Base-by-base conservation (phyloP, 1,139 yeast genomes). In the Kurtzmaniella quercitrusa region DNA sequence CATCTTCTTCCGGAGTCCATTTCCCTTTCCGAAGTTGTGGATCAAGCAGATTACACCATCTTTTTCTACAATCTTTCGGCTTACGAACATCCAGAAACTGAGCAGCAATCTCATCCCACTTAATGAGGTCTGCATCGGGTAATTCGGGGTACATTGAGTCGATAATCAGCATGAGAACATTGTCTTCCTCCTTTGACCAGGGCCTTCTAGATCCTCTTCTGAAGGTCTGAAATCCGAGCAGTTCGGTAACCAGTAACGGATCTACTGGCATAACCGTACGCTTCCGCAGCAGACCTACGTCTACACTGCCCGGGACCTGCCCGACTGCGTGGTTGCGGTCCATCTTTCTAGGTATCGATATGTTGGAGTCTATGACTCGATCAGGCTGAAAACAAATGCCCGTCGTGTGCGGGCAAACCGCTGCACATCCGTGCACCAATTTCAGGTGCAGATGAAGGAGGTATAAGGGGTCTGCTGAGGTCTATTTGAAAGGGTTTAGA, bases 1-100 rank as follows among this genome's bases (percentile, higher is more conserved):
- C 75, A 63, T 91, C 97, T 61, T 91, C 98, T 42, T 77, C 85
- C n/a, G 73, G 63, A 0, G 95, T 86, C 98, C 98, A 91, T 56
- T 81, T 79, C 1, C 98, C 98, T 52, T 87, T 85, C 46, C 81
- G 79, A 48, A 91, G 68, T 47, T 74, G 77, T 2, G 97, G 97
- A 59, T 89, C 94, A 40, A 91, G 63, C 1, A 95, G 86, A 51
- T 85, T 85, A 29, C 80, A 62, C 94, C 94, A 85, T 48, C 94
- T 62, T 57, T 84, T 85, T 37, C 84, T 72, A 53, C 88, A 81
- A 52, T 85, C 90, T 54, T 82, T 83, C 3, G 85, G 71, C 56
- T 81, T 83, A 46, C 91, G 34, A 18, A 27, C 37, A 3, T 41
- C 34, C 19, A 37, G 29, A 19, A 42, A 39, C 9, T 18, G 29